phyloP scores from a whole-genome alignment of 1,284 basidiomycete species.

The Rhodotorula glutinis region DNA sequence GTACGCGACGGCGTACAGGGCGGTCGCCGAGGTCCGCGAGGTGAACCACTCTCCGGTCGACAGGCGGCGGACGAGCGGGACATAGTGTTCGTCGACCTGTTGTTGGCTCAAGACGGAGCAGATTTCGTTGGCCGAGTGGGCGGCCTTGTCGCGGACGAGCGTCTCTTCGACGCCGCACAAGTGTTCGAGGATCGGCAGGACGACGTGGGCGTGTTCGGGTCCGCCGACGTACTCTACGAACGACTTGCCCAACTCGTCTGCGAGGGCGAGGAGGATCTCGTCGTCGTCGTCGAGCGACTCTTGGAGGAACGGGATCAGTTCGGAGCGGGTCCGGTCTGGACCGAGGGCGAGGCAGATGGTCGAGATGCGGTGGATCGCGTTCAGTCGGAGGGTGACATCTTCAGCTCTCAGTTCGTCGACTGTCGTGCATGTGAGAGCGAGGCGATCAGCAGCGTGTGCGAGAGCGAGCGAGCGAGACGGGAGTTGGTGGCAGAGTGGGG shows the following conservation, averaged over 20 bases:
- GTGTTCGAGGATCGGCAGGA: slow-evolving; percentile 92
- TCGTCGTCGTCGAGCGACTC: slow-evolving; percentile 99
- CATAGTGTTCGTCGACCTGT: slow-evolving; percentile 86
- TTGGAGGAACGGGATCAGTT: slow-evolving; percentile 94
- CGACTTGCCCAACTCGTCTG: slow-evolving; percentile 82
- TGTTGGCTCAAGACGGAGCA: slow-evolving; percentile 70
- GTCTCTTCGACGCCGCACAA: slow-evolving; percentile 97
- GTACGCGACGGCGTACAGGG: slow-evolving; percentile 92
- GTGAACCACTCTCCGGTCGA: slow-evolving; percentile 99
- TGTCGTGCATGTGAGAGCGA: slow-evolving; percentile 1
- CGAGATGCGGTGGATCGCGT: slow-evolving; percentile 95
- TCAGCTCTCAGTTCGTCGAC: slow-evolving; percentile 92
- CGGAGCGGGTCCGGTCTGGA: slow-evolving; percentile 89
- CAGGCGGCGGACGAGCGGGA: slow-evolving; percentile 85
- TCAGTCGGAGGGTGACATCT: slow-evolving; percentile 88
- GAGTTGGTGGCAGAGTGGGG: too few species aligned
- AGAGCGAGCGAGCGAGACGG: too few species aligned
- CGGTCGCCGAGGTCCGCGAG: slow-evolving; percentile 92
- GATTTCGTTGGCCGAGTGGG: slow-evolving; percentile 93
- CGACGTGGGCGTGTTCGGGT: slow-evolving; percentile 76
- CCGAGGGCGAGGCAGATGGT: slow-evolving; percentile 98
- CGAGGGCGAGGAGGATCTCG: slow-evolving; percentile 92
- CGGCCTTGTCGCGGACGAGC: slow-evolving; percentile 96
- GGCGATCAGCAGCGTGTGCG: neutral
- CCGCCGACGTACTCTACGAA: slow-evolving; percentile 96